Evolutionary conservation across 805 yeast species (phyloP).

Genomic region (Yamadazyma nakazawae): DNA sequence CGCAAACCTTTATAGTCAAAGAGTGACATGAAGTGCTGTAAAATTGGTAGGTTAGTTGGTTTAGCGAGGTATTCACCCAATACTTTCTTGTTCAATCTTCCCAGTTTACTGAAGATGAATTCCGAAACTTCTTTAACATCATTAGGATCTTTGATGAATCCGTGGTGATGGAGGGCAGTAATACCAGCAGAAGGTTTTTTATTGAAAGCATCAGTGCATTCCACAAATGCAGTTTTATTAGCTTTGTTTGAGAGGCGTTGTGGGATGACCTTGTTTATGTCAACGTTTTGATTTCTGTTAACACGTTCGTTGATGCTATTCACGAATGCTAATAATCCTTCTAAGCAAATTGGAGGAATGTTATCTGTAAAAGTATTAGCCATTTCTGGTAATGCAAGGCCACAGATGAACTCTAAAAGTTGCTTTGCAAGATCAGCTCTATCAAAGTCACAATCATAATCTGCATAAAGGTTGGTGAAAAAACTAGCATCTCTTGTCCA

Average conservation of each 20-base stretch:
- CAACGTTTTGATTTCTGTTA: slow-evolving; percentile 17
- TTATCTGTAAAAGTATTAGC: slow-evolving; percentile 75
- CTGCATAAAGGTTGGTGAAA: slow-evolving; percentile 72
- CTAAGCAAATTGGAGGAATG: slow-evolving; percentile 92
- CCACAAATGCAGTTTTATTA: slow-evolving; percentile 71
- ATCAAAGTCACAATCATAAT: slow-evolving; percentile 88
- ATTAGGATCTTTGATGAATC: slow-evolving; percentile 50
- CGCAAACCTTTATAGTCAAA: slow-evolving; percentile 77
- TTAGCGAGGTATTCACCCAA: slow-evolving; percentile 86
- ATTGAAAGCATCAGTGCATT: slow-evolving; percentile 74
- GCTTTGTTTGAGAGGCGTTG: slow-evolving; percentile 41
- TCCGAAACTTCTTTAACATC: slow-evolving; percentile 64
- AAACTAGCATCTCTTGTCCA: slow-evolving; percentile 80
- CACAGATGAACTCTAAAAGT: slow-evolving; percentile 66
- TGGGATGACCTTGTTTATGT: slow-evolving; percentile 17
- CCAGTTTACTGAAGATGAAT: slow-evolving; percentile 75
- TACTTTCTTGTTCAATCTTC: slow-evolving; percentile 79
- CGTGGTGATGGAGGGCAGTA: slow-evolving; percentile 56
- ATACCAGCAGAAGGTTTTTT: slow-evolving; percentile 77
- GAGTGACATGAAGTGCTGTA: slow-evolving; percentile 60
- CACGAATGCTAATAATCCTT: slow-evolving; percentile 73
- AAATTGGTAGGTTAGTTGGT: slow-evolving; percentile 57
- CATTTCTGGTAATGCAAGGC: slow-evolving; percentile 80
- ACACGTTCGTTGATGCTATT: slow-evolving; percentile 57
- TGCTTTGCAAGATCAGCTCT: slow-evolving; percentile 72